Evolutionary conservation across 148 eudicot species (phyloP).

Genomic region (Talinum fruticosum): DNA sequence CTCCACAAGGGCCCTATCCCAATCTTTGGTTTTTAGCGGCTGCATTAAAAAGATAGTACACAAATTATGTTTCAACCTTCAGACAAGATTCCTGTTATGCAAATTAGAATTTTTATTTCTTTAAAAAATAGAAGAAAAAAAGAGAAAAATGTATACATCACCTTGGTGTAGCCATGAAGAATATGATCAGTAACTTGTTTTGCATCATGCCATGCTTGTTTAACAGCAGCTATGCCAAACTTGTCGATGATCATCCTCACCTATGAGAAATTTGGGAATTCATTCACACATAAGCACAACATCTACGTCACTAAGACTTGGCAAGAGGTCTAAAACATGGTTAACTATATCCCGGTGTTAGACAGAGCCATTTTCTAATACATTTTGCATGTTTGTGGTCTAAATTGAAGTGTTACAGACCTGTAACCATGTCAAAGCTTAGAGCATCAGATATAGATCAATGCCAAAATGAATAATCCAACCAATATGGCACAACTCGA

Average conservation of each 20-base stretch:
- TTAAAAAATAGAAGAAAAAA: background rate
- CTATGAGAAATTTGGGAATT: slow-evolving; percentile 34
- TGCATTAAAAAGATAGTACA: slow-evolving; percentile 30
- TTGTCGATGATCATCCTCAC: slow-evolving; percentile 74
- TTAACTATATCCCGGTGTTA: too few species aligned
- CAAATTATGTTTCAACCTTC: background rate
- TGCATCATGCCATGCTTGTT: slow-evolving; percentile 76
- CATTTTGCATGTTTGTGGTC: too few species aligned
- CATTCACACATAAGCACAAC: background rate
- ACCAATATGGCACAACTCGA: too few species aligned
- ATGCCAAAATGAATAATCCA: background rate
- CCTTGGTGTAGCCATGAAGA: slow-evolving; percentile 82
- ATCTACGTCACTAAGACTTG: background rate
- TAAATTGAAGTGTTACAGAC: too few species aligned
- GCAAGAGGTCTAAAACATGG: too few species aligned
- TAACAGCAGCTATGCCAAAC: slow-evolving; percentile 72
- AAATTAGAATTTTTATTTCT: background rate
- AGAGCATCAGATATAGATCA: background rate
- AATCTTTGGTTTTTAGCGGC: slow-evolving; percentile 76
- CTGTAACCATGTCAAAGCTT: too few species aligned
- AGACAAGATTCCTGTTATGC: background rate
- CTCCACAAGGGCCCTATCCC: slow-evolving; percentile 89
- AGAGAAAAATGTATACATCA: slow-evolving; percentile 18
- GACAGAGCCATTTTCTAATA: too few species aligned
- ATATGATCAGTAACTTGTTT: slow-evolving; percentile 62